These are phyloP conservation scores for Capronia americana DNA, from an alignment of 2,329 filamentous ascomycete genomes.

Conservation along the genomic window DNA sequence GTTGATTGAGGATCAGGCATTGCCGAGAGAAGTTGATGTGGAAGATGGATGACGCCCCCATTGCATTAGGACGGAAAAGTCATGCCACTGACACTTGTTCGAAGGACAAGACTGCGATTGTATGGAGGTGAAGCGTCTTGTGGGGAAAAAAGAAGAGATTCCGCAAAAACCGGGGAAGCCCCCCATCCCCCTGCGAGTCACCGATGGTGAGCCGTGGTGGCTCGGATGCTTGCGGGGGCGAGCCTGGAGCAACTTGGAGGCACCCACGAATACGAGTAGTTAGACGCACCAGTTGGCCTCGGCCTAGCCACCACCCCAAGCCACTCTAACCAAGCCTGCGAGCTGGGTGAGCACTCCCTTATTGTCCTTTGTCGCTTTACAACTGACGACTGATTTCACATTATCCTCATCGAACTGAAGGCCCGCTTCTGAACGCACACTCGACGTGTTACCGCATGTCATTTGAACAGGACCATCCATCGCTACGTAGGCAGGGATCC, in stretches of 20 bases:
- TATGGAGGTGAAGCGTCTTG: not conserved
- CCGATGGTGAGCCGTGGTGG: not conserved
- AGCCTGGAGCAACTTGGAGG: not conserved
- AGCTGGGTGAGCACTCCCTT: not conserved
- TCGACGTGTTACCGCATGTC: not conserved
- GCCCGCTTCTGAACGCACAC: not conserved
- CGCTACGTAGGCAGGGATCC: not conserved
- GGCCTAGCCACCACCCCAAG: not conserved
- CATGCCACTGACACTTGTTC: not conserved
- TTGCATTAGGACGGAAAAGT: slow-evolving; percentile 1
- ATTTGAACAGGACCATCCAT: not conserved
- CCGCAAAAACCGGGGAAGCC: not conserved
- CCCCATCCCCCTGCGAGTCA: not conserved
- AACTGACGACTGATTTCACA: not conserved
- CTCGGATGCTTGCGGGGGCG: too few relatives aligned
- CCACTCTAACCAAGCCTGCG: too few relatives aligned
- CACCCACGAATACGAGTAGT: too few relatives aligned
- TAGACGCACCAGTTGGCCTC: not conserved
- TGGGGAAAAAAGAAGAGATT: not conserved
- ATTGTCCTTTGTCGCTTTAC: not conserved
- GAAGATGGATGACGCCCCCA: not conserved
- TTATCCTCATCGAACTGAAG: not conserved
- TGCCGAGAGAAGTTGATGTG: not conserved
- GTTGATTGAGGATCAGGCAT: slow-evolving; percentile 19
- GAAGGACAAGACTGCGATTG: not conserved